Evolutionary conservation across 2,329 filamentous ascomycete genomes (phyloP), one percentile per base, ranked within the genome.

Genomic region (Aspergillus jensenii): DNA sequence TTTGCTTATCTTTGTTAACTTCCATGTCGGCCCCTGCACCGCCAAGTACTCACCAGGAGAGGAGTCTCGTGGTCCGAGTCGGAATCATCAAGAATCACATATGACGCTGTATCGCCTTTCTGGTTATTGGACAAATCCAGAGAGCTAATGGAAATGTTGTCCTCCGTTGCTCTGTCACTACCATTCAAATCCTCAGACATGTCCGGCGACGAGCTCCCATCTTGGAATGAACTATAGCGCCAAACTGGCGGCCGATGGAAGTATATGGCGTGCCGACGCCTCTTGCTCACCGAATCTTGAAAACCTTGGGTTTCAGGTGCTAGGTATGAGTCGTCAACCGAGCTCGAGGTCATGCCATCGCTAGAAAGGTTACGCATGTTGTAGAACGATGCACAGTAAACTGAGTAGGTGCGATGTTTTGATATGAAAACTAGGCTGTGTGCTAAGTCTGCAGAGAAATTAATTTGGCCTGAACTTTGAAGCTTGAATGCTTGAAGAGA

Each of bases 261-360:
- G 53, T 74, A 73, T 46, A 70, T 64, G 1, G 64, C 69, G 57
- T 68, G 70, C 21, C 72, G 69, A 58, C 71, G 66, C 49, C 57
- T 65, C 44, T 47, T 59, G 23, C 61, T 52, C 33, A 70, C 55
- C 8, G 69, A 68, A 46, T 65, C 67, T 17, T 62, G 59, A 8
- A 62, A 50, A 15, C 51, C 62, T 8, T 61, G 59, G 19, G 55
- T 14, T 11, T 33, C 49, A 4, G 51, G 43, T 17, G 49, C 40
- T 7, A 45, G 12, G 14, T 46, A 55, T 31, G 51, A 55, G 45
- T 47, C 37, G 1, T 41, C 23, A 35, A 44, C 27, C 11, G 37
- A 48, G 17, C 12, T 37, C 12, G 21, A 49, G 44, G 19, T 33
- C 6, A 40, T 9, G 19, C 35, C 44, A 23, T 9, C 5, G n/a